A percentile compares a stretch with the other conserved stretches of the same genome.
Conservation (phyloP, 1,284 basidiomycete genomes). For the Trametes sp. region DNA sequence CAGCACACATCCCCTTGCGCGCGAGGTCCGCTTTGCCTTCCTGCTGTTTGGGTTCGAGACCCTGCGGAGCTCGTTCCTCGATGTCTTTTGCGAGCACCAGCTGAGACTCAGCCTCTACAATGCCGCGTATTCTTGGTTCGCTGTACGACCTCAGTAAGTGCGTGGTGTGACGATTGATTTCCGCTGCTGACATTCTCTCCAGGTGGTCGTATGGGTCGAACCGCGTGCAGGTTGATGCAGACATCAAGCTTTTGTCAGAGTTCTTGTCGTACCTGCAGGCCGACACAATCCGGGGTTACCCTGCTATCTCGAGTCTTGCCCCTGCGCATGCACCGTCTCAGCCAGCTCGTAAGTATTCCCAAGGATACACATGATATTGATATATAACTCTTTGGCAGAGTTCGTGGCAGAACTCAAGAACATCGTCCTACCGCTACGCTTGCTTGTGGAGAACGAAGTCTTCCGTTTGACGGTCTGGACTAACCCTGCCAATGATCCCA, state of each 20-base stretch:
- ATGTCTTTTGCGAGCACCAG: conserved; percentile 82
- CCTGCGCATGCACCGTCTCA: conserved; percentile 56
- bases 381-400: conserved; percentile 48
- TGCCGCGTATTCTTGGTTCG: conserved; percentile 92
- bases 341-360: conserved; percentile 51
- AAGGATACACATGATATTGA: background rate
- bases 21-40: conserved; percentile 90
- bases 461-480: conserved; percentile 89
- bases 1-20: conserved; percentile 91
- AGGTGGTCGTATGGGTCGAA: conserved; percentile 97
- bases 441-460: conserved; percentile 93
- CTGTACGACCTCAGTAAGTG: conserved; percentile 84
- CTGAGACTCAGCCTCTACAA: conserved; percentile 83
- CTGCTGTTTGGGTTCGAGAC: conserved; percentile 94
- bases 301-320: conserved; percentile 76
- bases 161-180: background rate
- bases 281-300: conserved; percentile 73
- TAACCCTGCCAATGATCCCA: conserved; percentile 84
- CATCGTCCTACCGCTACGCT: conserved; percentile 75
- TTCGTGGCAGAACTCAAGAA: conserved; percentile 56
- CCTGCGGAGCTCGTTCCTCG: conserved; percentile 87
- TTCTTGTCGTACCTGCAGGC: conserved; percentile 81
- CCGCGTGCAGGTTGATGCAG: conserved; percentile 88
- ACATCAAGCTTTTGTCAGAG: conserved; percentile 88
- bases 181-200: background rate